These are phyloP conservation scores for Hapsidospora chrysogenum DNA, from an alignment of 495 filamentous ascomycete genomes.

Conservation along the genomic window DNA sequence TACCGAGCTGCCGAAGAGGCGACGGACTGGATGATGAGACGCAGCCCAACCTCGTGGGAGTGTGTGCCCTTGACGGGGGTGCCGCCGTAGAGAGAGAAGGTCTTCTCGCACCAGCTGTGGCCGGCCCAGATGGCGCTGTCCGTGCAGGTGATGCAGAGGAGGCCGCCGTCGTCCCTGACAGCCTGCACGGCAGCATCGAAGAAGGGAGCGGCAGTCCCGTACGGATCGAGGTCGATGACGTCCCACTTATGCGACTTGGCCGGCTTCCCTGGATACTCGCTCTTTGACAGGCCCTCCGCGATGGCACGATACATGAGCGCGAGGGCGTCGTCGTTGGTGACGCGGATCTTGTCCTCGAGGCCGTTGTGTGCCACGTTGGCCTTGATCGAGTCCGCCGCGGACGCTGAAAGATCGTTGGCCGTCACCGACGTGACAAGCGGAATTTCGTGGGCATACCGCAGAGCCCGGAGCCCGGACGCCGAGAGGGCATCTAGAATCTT, in stretches of 20 bases:
- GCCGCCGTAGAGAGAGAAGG: slow-evolving; percentile 81
- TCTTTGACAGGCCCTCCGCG: slow-evolving; percentile 19
- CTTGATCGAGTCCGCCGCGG: slow-evolving; percentile 66
- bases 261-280: slow-evolving; percentile 9
- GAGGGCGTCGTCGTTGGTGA: slow-evolving; percentile 64
- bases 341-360: slow-evolving; percentile 48
- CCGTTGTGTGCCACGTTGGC: slow-evolving; percentile 72
- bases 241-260: slow-evolving; percentile 45
- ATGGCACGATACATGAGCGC: slow-evolving; percentile 71
- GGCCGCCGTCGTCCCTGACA: slow-evolving; percentile 63
- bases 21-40: slow-evolving; percentile 66
- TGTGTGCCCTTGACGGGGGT: slow-evolving; percentile 65
- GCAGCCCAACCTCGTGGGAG: slow-evolving; percentile 78
- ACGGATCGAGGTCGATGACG: slow-evolving; percentile 93
- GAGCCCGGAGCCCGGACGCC: slow-evolving; percentile 78
- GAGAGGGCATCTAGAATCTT: slow-evolving; percentile 89
- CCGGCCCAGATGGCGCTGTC: slow-evolving; percentile 92
- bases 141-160: slow-evolving; percentile 92
- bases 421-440: slow-evolving; percentile 66
- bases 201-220: slow-evolving; percentile 82
- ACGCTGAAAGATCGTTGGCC: slow-evolving; percentile 70
- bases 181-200: slow-evolving; percentile 78
- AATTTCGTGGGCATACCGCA: slow-evolving; percentile 85
- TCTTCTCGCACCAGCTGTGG: slow-evolving; percentile 81
- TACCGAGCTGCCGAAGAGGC: slow-evolving; percentile 68